These are phyloP conservation scores for Protea cynaroides DNA, from an alignment of 164 flowering plant species.

Conservation along the genomic window DNA sequence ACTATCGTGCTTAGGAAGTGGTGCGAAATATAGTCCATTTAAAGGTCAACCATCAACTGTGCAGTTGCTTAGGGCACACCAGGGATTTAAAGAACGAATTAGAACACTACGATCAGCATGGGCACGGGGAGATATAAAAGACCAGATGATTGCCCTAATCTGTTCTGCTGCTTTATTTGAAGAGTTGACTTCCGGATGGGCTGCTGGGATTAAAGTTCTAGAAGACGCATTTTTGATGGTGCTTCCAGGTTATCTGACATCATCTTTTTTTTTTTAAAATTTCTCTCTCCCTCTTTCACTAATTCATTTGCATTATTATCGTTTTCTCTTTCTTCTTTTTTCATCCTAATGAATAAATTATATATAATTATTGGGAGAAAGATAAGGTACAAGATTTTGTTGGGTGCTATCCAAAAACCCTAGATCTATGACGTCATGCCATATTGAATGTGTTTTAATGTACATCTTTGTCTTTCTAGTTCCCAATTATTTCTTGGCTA, in stretches of 20 bases:
- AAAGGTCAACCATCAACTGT: constrained; percentile 55
- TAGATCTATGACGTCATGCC: too few species aligned
- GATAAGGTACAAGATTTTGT: too few species aligned
- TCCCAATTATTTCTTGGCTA: too few species aligned
- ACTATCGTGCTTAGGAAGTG: constrained; percentile 74
- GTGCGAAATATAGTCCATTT: constrained; percentile 52
- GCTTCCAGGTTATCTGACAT: constrained; percentile 64
- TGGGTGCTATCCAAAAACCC: too few species aligned
- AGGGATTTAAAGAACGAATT: constrained; percentile 73
- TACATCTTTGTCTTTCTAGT: too few species aligned
- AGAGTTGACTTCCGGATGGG: constrained; percentile 59
- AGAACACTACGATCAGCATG: constrained; percentile 46
- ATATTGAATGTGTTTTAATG: too few species aligned
- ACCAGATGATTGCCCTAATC: constrained; percentile 62
- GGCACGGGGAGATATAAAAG: constrained; percentile 64
- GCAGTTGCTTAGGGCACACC: constrained; percentile 83
- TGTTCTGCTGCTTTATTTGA: constrained; percentile 90
- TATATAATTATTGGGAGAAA: too few species aligned
- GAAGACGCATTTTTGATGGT: constrained; percentile 67
- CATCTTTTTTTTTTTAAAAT: not conserved
- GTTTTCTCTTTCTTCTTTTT: too few species aligned
- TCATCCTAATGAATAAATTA: too few species aligned
- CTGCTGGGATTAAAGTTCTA: constrained; percentile 54
- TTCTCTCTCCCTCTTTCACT: too few species aligned
- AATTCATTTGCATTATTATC: too few species aligned